Evolutionary conservation across 2,329 filamentous ascomycete genomes (phyloP).

Genomic region (Xylariomycetidae sp.): DNA sequence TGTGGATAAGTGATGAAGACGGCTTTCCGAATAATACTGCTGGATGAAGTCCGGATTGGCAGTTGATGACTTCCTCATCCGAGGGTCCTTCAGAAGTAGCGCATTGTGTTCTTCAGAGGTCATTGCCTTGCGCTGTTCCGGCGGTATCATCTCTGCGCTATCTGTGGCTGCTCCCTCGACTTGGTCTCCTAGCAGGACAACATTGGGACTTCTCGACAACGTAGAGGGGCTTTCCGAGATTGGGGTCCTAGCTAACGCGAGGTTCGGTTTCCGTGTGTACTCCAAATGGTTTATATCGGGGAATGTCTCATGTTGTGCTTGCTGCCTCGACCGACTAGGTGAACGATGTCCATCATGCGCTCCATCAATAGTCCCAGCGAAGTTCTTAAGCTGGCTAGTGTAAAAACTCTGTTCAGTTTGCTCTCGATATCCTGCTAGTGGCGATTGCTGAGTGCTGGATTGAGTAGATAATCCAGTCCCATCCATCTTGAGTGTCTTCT

Average conservation of each 20-base stretch:
- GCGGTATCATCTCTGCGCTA: constrained; percentile 4
- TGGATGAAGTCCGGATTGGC: constrained; percentile 91
- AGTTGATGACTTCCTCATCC: constrained; percentile 81
- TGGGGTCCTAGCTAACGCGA: neutral
- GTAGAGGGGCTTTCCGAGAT: neutral
- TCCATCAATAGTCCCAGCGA: constrained; percentile 15
- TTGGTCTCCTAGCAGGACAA: neutral
- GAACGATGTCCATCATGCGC: constrained; percentile 11
- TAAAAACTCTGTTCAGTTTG: constrained; percentile 84
- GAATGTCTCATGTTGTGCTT: neutral
- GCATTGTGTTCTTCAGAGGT: constrained; percentile 94
- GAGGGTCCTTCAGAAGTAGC: constrained; percentile 75
- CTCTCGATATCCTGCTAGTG: constrained; percentile 65
- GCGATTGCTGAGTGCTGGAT: constrained; percentile 45
- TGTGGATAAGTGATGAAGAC: constrained; percentile 88
- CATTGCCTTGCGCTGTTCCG: constrained; percentile 35
- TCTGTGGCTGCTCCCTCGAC: constrained; percentile 4
- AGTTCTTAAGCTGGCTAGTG: constrained; percentile 58
- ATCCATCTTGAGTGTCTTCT: constrained; percentile 66
- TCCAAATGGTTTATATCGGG: neutral
- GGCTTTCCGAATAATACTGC: constrained; percentile 92
- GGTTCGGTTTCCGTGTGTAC: neutral
- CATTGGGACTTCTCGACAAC: too few species aligned
- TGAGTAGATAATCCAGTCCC: constrained; percentile 64
- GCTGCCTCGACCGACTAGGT: constrained; percentile 10